Conservation (phyloP, 345 rosid species). For the Syzygium aqueum region DNA sequence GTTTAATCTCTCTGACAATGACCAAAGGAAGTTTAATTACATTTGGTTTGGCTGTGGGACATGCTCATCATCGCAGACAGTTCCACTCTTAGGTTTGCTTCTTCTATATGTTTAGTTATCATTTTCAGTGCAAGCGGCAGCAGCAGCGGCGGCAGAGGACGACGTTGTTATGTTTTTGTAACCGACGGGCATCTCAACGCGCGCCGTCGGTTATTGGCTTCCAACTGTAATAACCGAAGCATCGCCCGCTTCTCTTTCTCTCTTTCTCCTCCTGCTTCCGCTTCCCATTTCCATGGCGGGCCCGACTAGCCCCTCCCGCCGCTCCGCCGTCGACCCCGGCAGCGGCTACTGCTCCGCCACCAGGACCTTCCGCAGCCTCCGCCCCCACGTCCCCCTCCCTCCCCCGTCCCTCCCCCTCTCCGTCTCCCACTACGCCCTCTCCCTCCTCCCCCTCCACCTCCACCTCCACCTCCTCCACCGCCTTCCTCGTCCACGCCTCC, state of each 20-base stretch:
- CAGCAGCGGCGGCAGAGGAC: background rate
- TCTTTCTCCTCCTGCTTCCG: background rate
- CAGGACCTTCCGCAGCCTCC: slow-evolving; percentile 16
- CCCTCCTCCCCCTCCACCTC: background rate
- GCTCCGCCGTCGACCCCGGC: slow-evolving; percentile 1
- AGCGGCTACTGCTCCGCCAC: slow-evolving; percentile 17
- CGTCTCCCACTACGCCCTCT: slow-evolving; percentile 12
- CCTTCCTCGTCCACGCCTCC: background rate
- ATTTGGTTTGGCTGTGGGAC: background rate
- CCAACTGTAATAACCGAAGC: background rate
- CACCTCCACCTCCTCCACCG: background rate
- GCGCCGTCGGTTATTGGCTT: background rate
- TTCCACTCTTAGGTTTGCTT: background rate
- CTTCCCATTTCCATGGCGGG: background rate
- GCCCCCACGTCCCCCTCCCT: slow-evolving; percentile 8
- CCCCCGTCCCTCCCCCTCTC: slow-evolving; percentile 4
- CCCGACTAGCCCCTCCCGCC: background rate
- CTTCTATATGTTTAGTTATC: background rate
- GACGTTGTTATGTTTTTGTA: background rate
- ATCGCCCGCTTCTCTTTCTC: background rate
- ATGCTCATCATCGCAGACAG: background rate
- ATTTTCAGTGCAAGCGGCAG: background rate
- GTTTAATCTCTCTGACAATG: background rate
- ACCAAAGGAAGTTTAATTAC: background rate
- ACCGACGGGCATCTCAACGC: background rate